These are phyloP conservation scores for Solanum etuberosum DNA, from an alignment of 257 asterid species.

Conservation along the genomic window DNA sequence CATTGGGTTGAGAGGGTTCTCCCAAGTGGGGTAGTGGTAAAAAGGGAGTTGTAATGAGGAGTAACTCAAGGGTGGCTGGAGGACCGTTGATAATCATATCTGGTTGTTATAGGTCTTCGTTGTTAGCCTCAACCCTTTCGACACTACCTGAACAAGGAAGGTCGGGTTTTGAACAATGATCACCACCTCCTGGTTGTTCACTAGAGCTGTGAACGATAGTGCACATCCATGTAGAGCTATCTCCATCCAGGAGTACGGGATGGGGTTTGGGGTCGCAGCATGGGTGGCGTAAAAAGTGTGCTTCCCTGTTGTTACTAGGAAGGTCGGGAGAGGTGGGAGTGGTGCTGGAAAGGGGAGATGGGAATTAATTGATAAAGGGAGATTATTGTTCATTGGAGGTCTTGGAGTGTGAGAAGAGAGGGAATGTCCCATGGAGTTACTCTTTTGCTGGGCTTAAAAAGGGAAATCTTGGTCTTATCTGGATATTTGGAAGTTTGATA, in stretches of 20 bases:
- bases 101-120: not conserved
- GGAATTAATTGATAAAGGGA: too few relatives aligned
- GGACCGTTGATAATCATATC: too few relatives aligned
- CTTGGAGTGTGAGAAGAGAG: not conserved
- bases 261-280: not conserved
- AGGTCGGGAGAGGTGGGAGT: not conserved
- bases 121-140: not conserved
- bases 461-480: not conserved
- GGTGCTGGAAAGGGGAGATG: not conserved
- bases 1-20: too few relatives aligned
- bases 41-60: too few relatives aligned
- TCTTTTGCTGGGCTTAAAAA: not conserved
- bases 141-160: too few relatives aligned
- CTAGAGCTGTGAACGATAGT: not conserved
- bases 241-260: not conserved
- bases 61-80: too few relatives aligned
- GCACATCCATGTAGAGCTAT: too few relatives aligned
- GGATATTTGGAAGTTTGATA: not conserved
- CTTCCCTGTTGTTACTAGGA: accelerated
- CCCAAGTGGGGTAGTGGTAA: not conserved
- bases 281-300: not conserved
- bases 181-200: not conserved
- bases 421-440: not conserved
- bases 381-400: too few relatives aligned
- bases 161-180: not conserved